These are phyloP conservation scores for Beauveria brongniartii DNA, from an alignment of 2,329 filamentous ascomycete genomes.

Conservation along the genomic window DNA sequence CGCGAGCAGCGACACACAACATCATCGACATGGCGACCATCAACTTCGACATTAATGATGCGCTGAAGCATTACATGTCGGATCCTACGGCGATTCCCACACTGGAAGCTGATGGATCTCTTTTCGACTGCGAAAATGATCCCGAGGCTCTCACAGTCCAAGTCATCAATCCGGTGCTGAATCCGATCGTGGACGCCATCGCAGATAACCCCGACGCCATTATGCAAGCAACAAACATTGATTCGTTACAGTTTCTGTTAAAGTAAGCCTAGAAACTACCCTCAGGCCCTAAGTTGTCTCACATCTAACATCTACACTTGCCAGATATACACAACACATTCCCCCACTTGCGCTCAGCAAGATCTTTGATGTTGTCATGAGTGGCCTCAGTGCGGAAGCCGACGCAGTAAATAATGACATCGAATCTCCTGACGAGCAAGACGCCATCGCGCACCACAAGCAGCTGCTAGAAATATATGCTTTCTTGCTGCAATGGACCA, in stretches of 20 bases:
- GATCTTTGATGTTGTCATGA: slow-evolving; percentile 83
- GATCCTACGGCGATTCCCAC: slow-evolving; percentile 78
- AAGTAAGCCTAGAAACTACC: slow-evolving; percentile 59
- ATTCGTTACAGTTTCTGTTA: slow-evolving; percentile 89
- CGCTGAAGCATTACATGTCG: slow-evolving; percentile 93
- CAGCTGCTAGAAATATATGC: slow-evolving; percentile 87
- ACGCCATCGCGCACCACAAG: slow-evolving; percentile 79
- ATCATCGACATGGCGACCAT: slow-evolving; percentile 58
- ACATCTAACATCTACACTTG: slow-evolving; percentile 16
- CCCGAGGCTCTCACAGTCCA: slow-evolving; percentile 72
- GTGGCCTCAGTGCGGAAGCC: slow-evolving; percentile 75
- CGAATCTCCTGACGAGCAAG: slow-evolving; percentile 80
- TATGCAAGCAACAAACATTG: slow-evolving; percentile 68
- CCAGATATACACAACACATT: slow-evolving; percentile 72
- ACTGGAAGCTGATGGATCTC: slow-evolving; percentile 72
- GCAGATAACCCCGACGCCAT: slow-evolving; percentile 89
- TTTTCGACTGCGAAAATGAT: slow-evolving; percentile 89
- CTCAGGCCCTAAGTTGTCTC: slow-evolving; percentile 8
- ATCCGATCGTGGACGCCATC: slow-evolving; percentile 86
- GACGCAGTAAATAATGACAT: slow-evolving; percentile 79
- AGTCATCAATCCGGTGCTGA: slow-evolving; percentile 76
- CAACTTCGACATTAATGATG: slow-evolving; percentile 92
- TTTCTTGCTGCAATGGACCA: slow-evolving; percentile 90
- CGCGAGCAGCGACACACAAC: slow-evolving; percentile 15
- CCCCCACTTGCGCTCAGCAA: slow-evolving; percentile 82